Conservation (phyloP, 2,329 filamentous ascomycete genomes). For the Paracorniculantispora psalliotae region DNA sequence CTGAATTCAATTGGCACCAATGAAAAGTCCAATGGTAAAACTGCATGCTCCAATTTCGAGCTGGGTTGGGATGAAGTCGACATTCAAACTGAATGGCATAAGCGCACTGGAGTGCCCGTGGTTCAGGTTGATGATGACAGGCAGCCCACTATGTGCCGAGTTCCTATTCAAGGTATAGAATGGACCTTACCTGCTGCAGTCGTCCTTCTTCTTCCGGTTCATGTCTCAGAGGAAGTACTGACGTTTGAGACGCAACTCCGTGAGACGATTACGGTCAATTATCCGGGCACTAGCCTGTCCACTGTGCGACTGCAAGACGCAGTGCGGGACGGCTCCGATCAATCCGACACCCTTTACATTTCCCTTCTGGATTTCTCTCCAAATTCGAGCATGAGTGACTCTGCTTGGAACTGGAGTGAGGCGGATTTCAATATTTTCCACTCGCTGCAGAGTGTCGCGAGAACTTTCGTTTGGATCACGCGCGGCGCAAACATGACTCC, state of each 20-base stretch:
- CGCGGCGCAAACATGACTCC: slow-evolving; percentile 35
- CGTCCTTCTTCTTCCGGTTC: neutral
- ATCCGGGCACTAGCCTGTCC: neutral
- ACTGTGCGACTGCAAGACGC: neutral
- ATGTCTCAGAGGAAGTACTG: neutral
- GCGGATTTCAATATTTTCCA: slow-evolving; percentile 37
- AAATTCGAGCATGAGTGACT: slow-evolving; percentile 16
- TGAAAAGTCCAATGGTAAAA: neutral
- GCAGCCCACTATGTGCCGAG: neutral
- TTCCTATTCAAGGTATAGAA: neutral
- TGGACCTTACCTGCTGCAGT: neutral
- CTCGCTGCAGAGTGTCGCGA: slow-evolving; percentile 30
- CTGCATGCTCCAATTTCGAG: neutral
- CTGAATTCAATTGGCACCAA: neutral
- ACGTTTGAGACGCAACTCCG: neutral
- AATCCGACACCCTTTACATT: slow-evolving; percentile 23
- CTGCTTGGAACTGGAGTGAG: slow-evolving; percentile 35
- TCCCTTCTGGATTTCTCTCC: slow-evolving; percentile 42
- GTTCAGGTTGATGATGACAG: neutral
- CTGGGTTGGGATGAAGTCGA: neutral
- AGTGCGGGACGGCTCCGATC: neutral
- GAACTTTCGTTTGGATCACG: slow-evolving; percentile 45
- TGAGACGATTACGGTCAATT: neutral
- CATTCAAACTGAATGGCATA: neutral
- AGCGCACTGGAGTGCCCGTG: neutral